Conservation (phyloP, 768 basidiomycete species). For the Ramaria rubella region DNA sequence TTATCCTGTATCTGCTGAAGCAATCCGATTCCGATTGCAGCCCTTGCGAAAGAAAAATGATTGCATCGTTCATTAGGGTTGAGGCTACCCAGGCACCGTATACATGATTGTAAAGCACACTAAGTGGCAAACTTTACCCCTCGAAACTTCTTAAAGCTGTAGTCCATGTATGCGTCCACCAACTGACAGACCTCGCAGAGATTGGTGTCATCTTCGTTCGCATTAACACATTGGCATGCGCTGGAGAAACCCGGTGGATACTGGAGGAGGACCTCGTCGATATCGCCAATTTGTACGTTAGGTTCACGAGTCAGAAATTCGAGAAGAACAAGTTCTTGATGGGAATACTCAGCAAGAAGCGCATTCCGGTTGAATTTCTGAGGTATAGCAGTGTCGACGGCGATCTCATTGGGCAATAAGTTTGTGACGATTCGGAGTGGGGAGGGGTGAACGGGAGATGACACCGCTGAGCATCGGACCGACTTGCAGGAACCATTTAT, state of each 20-base stretch:
- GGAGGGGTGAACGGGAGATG: neutral
- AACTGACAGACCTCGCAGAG: neutral
- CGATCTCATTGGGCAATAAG: neutral
- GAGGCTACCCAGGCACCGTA: no score
- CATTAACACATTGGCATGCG: neutral
- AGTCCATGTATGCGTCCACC: neutral
- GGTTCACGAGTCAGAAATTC: neutral
- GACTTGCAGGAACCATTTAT: neutral
- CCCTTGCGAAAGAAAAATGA: no score
- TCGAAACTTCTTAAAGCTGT: neutral
- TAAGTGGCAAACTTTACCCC: neutral
- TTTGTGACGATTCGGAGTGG: neutral
- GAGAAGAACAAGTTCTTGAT: neutral
- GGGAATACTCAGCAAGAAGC: neutral
- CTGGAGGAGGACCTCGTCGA: neutral
- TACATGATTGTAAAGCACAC: no score
- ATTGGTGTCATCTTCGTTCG: neutral
- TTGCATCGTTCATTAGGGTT: no score
- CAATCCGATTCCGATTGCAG: no score
- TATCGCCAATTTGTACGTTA: neutral
- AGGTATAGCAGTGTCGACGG: neutral
- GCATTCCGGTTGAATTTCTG: neutral
- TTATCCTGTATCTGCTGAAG: no score
- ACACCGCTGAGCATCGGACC: neutral
- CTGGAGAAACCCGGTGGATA: neutral